Evolutionary conservation across 2,329 filamentous ascomycete species (phyloP), one percentile per base, ranked within the genome.

Genomic region (Sporothrix humicola): DNA sequence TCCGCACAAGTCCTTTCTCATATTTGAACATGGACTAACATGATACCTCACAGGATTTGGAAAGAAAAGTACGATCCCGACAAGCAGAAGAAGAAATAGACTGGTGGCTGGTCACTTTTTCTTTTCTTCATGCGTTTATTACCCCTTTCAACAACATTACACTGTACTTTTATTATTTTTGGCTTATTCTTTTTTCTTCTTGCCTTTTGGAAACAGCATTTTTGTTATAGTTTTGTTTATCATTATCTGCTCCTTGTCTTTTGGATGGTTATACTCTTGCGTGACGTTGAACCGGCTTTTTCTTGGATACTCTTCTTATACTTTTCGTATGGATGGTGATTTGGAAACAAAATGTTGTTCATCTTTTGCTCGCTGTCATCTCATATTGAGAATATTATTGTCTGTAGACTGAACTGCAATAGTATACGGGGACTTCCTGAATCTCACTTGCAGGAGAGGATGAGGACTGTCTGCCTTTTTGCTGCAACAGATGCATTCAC

Each of bases 51-150:
- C 13, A 97, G 94, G 95, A 98, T 98, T 80, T 98, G 95, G 94
- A 98, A 98, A 82, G 94, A 97, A 76, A 98, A 98, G 84, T 98
- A 98, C 84, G 88, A 88, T 78, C 85, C 87, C 48, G 83, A 78
- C 70, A 83, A 81, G 74, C 80, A 80, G 76, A 84, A 86, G 77
- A 81, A 82, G 75, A 76, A 76, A 69, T 73, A 74, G 54, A 70
- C 20, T 8, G 9, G 44, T 15, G 23, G 23, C 23, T 26, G 23
- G 23, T 26, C 7, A 59, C 13, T 69, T 50, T 2, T 56, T 59
- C 23, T 44, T 52, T 26, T 26, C 69, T 42, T 3, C 2, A 10
- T 48, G 13, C 2, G 10, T 31, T 50, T 12, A 13, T 2, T 68
- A 3, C 68, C 52, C 17, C 2, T 26, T 71, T 37, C 31, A 37